These are phyloP conservation scores for Wolfiporia cocos DNA, from an alignment of 1,284 basidiomycete species.

Conservation along the genomic window DNA sequence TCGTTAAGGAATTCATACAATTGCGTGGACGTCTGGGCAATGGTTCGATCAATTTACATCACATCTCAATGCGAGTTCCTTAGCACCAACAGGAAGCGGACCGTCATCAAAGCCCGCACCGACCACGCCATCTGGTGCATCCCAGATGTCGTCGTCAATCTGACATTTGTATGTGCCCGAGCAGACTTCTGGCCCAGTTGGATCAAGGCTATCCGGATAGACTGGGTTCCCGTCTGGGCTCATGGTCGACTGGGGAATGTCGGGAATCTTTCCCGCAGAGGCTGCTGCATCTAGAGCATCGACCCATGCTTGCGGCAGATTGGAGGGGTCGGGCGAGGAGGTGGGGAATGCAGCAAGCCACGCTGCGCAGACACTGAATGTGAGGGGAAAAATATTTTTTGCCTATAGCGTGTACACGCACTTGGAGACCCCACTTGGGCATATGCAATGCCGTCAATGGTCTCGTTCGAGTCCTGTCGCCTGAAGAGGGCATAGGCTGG, in stretches of 20 bases:
- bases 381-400: slow-evolving; percentile 1
- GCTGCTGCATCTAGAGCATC: slow-evolving; percentile 61
- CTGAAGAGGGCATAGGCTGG: slow-evolving; percentile 55
- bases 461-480: slow-evolving; percentile 29
- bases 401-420: slow-evolving; percentile 24
- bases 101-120: slow-evolving; percentile 77
- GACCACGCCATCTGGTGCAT: slow-evolving; percentile 57
- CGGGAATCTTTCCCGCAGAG: slow-evolving; percentile 66
- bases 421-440: slow-evolving; percentile 53
- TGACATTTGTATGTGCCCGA: slow-evolving; percentile 64
- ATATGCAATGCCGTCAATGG: slow-evolving; percentile 39
- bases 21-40: slow-evolving; percentile 23
- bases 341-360: slow-evolving; percentile 54
- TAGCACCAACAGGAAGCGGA: slow-evolving; percentile 46
- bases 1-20: slow-evolving; percentile 53
- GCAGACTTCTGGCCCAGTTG: slow-evolving; percentile 48
- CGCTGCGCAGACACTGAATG: slow-evolving; percentile 29
- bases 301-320: slow-evolving; percentile 59
- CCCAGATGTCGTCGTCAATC: slow-evolving; percentile 58
- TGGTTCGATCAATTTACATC: slow-evolving; percentile 16
- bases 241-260: slow-evolving; percentile 47
- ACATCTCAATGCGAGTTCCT: neutral
- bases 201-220: slow-evolving; percentile 51
- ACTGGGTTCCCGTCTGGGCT: slow-evolving; percentile 38
- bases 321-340: slow-evolving; percentile 33